These are phyloP conservation scores for Ambrosia artemisiifolia DNA, from an alignment of 129 eudicot species.

Conservation along the genomic window DNA sequence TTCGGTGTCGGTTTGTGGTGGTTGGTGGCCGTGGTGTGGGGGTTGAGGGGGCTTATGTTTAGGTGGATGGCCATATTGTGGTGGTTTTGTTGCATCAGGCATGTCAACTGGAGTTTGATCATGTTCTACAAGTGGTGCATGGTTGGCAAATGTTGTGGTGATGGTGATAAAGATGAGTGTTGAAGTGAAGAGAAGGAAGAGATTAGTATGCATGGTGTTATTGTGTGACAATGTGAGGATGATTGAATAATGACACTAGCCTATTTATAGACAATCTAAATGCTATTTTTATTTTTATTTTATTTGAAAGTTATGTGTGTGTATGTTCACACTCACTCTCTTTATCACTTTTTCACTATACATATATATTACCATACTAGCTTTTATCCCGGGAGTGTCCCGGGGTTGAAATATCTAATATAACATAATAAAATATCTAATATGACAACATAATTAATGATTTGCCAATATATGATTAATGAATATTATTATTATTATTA, in stretches of 20 bases:
- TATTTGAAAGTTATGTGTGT: background rate
- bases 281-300: background rate
- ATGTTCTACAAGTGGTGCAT: background rate
- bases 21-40: background rate
- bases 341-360: too few species aligned
- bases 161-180: background rate
- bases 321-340: background rate
- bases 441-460: too few species aligned
- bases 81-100: background rate
- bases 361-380: too few species aligned
- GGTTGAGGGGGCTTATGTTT: background rate
- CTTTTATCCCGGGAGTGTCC: too few species aligned
- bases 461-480: too few species aligned
- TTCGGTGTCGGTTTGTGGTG: background rate
- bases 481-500: too few species aligned
- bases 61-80: background rate
- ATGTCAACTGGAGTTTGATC: background rate
- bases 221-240: background rate
- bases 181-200: background rate
- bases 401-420: too few species aligned
- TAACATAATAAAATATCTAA: too few species aligned
- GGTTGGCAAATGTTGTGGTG: slow-evolving; percentile 3
- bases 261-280: background rate
- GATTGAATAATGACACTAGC: background rate
- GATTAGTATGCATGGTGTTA: slow-evolving; percentile 6